Evolutionary conservation across 345 rosid species (phyloP), one percentile per base, ranked within the genome.

Genomic region (Linum lewisii): DNA sequence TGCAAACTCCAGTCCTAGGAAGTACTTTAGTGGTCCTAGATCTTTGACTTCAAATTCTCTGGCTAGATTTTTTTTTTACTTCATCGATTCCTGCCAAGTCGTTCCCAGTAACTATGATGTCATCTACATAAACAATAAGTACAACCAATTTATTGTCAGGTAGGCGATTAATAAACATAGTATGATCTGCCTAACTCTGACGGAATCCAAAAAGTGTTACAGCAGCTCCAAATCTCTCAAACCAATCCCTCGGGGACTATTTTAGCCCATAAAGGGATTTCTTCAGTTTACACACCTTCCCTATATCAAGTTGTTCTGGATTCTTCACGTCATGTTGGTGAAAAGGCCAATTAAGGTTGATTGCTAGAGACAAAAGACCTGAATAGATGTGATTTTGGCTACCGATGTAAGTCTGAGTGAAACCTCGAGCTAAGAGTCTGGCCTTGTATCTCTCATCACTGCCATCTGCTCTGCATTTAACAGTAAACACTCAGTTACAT

Each of bases 211-310:
- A 59, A 7, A 4, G 2, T 2, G 21, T 36, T 6, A 38, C 23
- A 7, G 19, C 25, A 1, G 7, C 2, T 16, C 62, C 44, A 21
- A 59, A 59, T 59, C 51, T n/a, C 15, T 16, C 24, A 24, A 59
- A 59, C 62, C 51, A 59, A 42, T 23, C 29, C 19, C 49, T 0
- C 0, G 62, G 62, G 6, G 51, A 58, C 24, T 58, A 3, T 58
- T 58, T 58, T 5, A 32, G 8, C 1, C 61, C 49, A 58, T 58
- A 19, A 5, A 58, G 45, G 14, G 61, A 58, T 21, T 58, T 58
- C 22, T 58, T 58, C 23, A 32, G 21, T 45, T 57, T 58, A n/a
- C 21, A 58, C 8, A 58, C 47, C 47, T 58, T 29, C 7, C 24
- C 45, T 58, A 4, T 14, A 15, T 29, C 45, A 26, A 32, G 38